A percentile compares a stretch with the other conserved stretches of the same genome.
phyloP scores from a whole-genome alignment of 163 green algal genomes.

The Prototheca wickerhamii region DNA sequence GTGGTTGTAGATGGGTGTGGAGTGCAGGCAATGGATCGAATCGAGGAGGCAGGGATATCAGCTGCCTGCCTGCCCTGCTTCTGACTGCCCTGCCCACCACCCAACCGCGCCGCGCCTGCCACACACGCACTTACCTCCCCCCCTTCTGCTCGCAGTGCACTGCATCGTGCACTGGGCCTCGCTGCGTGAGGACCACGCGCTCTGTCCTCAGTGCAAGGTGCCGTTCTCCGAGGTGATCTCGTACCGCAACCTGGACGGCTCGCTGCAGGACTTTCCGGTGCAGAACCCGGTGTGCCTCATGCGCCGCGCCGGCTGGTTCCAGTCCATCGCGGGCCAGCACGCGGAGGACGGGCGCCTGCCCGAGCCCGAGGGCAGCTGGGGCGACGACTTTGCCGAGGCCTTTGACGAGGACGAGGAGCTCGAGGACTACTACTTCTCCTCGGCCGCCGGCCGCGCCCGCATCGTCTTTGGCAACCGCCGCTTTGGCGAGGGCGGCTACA shows the following conservation, averaged over 20 bases:
- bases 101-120: neutral
- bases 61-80: no score
- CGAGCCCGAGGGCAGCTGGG: constrained; percentile 1
- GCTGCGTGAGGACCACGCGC: constrained; percentile 38
- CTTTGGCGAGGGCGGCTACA: constrained; percentile 65
- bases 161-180: constrained; percentile 65
- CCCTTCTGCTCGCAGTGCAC: constrained; percentile 29
- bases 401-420: constrained; percentile 38
- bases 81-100: neutral
- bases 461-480: constrained; percentile 69
- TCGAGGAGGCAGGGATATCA: no score
- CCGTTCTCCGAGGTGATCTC: constrained; percentile 61
- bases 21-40: neutral
- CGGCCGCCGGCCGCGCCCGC: constrained; percentile 41
- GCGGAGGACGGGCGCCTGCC: neutral
- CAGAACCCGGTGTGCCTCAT: constrained; percentile 68
- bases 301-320: constrained; percentile 64
- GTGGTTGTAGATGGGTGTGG: no score
- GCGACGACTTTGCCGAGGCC: constrained; percentile 17
- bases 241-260: constrained; percentile 65
- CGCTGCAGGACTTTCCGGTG: constrained; percentile 52
- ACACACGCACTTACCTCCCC: neutral
- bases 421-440: constrained; percentile 65
- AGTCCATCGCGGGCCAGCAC: constrained; percentile 28
- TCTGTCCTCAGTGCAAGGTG: constrained; percentile 74